Percentiles rank a stretch among this genome's conserved stretches.
Conservation (phyloP, 1,139 yeast species). For the Pichia sp. region DNA sequence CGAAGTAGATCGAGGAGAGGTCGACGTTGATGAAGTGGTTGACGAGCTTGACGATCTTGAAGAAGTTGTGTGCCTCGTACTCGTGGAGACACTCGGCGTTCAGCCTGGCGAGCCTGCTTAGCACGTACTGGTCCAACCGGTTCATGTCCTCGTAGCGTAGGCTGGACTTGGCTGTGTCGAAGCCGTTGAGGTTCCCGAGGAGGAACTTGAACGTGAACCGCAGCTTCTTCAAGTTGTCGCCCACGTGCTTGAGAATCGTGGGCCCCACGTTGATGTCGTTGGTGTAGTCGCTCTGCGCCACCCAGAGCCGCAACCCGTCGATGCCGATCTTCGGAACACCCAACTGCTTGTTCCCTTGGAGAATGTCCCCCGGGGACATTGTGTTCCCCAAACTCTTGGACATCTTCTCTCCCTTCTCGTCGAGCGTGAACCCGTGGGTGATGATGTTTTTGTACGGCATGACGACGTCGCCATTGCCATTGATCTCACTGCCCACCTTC, state of each 20-base stretch:
- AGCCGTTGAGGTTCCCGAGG: constrained; percentile 64
- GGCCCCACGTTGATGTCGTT: constrained; percentile 75
- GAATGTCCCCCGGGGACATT: constrained; percentile 61
- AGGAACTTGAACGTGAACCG: constrained; percentile 77
- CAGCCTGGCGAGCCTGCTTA: constrained; percentile 52
- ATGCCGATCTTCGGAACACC: constrained; percentile 71
- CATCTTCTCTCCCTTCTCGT: constrained; percentile 84
- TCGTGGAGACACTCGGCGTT: constrained; percentile 40
- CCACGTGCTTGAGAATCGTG: constrained; percentile 67
- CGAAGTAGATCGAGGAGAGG: constrained; percentile 81
- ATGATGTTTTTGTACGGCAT: constrained; percentile 71
- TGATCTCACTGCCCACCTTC: constrained; percentile 45
- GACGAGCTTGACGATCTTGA: constrained; percentile 53
- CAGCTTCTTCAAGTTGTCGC: constrained; percentile 74
- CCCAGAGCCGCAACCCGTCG: constrained; percentile 89
- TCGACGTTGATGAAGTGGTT: constrained; percentile 71
- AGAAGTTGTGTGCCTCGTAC: constrained; percentile 60
- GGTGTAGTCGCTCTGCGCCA: constrained; percentile 83
- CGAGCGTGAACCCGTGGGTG: constrained; percentile 92
- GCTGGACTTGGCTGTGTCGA: constrained; percentile 20
- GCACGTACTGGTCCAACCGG: constrained; percentile 60
- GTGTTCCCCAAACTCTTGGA: constrained; percentile 89
- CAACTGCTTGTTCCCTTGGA: constrained; percentile 59
- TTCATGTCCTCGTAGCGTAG: constrained; percentile 40
- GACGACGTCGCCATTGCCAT: constrained; percentile 36